phyloP scores from a whole-genome alignment of 2,329 filamentous ascomycete species.

The Colletotrichum sp. region DNA sequence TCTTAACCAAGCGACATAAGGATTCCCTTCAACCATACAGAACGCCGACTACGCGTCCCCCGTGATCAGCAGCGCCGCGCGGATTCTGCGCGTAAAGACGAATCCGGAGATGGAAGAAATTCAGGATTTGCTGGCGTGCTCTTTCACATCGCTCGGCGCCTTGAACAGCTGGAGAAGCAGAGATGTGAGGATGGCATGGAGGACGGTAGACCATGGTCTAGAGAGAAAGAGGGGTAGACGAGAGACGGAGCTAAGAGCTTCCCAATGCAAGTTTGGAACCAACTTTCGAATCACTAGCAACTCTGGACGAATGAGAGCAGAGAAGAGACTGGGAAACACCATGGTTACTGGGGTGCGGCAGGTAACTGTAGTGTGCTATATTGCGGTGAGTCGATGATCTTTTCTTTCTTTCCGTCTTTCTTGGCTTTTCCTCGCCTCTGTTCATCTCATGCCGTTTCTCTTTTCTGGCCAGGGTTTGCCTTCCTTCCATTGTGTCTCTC shows the following conservation, averaged over 20 bases:
- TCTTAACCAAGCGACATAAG: neutral
- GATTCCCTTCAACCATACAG: neutral
- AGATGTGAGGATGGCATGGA: neutral
- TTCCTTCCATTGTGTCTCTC: neutral
- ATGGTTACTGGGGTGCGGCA: neutral
- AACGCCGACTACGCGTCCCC: neutral
- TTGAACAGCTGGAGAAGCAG: neutral
- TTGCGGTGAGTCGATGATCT: constrained; percentile 8
- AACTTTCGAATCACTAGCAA: constrained; percentile 3
- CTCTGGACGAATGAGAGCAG: neutral
- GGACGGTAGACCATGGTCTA: neutral
- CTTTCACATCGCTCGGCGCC: neutral
- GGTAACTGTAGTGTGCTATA: neutral
- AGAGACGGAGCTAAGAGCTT: neutral
- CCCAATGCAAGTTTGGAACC: constrained; percentile 5
- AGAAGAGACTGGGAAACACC: neutral
- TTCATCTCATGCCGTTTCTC: neutral
- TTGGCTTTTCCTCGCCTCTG: neutral
- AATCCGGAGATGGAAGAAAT: neutral
- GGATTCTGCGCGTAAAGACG: neutral
- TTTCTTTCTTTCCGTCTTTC: neutral
- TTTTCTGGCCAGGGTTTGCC: neutral
- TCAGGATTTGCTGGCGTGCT: neutral
- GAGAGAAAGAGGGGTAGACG: neutral
- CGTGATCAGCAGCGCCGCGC: neutral